Evolutionary conservation across 345 rosid genomes (phyloP), one percentile per base, ranked within the genome.

Genomic region (Eucalyptus albens): DNA sequence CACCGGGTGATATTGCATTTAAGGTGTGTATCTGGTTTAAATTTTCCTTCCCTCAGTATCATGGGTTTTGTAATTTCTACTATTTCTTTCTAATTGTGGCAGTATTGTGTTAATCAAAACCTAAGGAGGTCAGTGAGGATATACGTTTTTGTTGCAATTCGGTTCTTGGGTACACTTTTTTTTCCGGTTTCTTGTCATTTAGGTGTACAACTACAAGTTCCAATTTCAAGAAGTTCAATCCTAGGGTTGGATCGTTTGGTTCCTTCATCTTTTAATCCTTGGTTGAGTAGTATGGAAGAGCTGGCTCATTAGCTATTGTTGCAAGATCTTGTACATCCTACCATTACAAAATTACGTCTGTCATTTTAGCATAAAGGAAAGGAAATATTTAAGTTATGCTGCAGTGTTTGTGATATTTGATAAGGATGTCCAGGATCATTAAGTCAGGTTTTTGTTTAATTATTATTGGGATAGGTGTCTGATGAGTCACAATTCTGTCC

Each of bases 1-100:
- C 98, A 60, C 98, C 98, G 7, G 99, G 99, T 40, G 98, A 98
- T 93, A 96, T 97, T 92, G 99, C 99, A 53, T 97, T 97, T 91
- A 95, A 95, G 93, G 96, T 94, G 83, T 22, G 47, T 77, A 77
- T 21, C 47, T 77, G 83, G 27, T 77, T 77, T 40, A 77, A 37
- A 40, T 37, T 77, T 5, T 77, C 83, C 83, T 77, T 22, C 83
- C 83, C 24, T 77, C 1, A 1, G 2, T 37, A 21, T 65, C 21
- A 65, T 40, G 47, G 15, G 83, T 77, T 77, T 77, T 77, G 83
- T 40, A 37, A 65, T 65, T 65, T 40, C 15, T 40, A 37, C 27
- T 19, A 77, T 40, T 40, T 37, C 47, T 77, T 37, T 40, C 47
- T 37, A 77, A 19, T 77, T 37, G 42, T 37, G 83, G 83, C 47